These are phyloP conservation scores for Puccinia polysora DNA, from an alignment of 1,284 basidiomycete species.

Conservation along the genomic window DNA sequence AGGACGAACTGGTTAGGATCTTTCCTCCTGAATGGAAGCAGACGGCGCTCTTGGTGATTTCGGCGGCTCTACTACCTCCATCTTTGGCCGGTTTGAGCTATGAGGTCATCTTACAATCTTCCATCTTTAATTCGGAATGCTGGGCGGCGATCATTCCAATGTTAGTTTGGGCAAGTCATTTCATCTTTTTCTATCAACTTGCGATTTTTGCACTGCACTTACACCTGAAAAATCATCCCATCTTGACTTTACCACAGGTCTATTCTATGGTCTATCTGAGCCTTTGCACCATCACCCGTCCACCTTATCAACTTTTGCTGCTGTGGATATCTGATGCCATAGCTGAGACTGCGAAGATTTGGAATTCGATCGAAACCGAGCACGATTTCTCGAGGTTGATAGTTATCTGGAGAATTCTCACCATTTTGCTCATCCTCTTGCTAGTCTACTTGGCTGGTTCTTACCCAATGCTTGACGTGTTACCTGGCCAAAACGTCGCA, in stretches of 20 bases:
- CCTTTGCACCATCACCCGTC: constrained; percentile 17
- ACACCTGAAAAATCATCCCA: background rate
- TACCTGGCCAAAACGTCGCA: constrained; percentile 31
- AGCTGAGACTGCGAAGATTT: background rate
- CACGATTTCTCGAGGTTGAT: background rate
- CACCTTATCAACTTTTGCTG: constrained; percentile 17
- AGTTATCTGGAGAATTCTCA: constrained; percentile 8
- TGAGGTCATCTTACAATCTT: background rate
- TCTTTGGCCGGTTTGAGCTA: constrained; percentile 8
- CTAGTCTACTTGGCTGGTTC: constrained; percentile 29
- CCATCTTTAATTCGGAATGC: background rate
- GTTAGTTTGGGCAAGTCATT: constrained; percentile 16
- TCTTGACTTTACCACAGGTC: background rate
- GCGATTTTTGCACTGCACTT: background rate
- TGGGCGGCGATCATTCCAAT: background rate
- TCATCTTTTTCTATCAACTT: background rate
- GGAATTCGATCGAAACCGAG: background rate
- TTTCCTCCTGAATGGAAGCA: constrained; percentile 3
- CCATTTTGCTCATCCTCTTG: background rate
- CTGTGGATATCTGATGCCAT: constrained; percentile 18
- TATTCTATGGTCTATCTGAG: constrained; percentile 30
- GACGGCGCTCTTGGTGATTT: background rate
- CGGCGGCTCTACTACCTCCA: constrained; percentile 3
- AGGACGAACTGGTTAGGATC: background rate
- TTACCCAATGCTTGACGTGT: constrained; percentile 23